Conservation (phyloP, 148 eudicot genomes). For the Rhododendron henanense region DNA sequence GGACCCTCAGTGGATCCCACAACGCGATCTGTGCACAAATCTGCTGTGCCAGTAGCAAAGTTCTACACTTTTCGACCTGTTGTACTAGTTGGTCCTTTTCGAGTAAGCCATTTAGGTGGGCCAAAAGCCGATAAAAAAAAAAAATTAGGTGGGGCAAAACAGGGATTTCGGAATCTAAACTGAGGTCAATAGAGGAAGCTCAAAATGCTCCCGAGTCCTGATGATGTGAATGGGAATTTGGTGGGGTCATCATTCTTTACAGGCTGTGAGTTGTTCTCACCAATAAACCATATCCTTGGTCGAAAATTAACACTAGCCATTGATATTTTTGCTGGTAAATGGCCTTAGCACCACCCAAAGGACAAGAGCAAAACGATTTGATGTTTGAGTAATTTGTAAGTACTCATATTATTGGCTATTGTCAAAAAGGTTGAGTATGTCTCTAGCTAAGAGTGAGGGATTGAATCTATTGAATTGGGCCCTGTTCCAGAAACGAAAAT, state of each 20-base stretch:
- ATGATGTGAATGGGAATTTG: neutral
- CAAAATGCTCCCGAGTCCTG: neutral
- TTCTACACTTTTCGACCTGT: neutral
- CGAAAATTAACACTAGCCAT: too few species aligned
- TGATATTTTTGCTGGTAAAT: neutral
- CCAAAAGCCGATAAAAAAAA: neutral
- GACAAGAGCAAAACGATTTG: neutral
- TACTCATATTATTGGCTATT: neutral
- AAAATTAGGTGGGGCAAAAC: neutral
- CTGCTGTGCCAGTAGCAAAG: too few species aligned
- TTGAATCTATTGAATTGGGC: neutral
- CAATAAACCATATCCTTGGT: neutral
- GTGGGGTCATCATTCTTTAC: neutral
- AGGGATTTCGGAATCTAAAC: neutral
- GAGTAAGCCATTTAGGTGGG: neutral
- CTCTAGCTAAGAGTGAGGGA: neutral
- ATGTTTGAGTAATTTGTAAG: neutral
- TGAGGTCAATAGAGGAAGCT: neutral
- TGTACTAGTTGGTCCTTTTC: neutral
- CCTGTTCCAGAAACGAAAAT: too few species aligned
- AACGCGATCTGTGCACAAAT: too few species aligned
- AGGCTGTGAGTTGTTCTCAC: neutral
- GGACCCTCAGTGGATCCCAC: too few species aligned
- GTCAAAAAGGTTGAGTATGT: neutral
- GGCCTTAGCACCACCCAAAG: neutral